phyloP scores from a whole-genome alignment of 345 rosid genomes.

The Brassica rapa region DNA sequence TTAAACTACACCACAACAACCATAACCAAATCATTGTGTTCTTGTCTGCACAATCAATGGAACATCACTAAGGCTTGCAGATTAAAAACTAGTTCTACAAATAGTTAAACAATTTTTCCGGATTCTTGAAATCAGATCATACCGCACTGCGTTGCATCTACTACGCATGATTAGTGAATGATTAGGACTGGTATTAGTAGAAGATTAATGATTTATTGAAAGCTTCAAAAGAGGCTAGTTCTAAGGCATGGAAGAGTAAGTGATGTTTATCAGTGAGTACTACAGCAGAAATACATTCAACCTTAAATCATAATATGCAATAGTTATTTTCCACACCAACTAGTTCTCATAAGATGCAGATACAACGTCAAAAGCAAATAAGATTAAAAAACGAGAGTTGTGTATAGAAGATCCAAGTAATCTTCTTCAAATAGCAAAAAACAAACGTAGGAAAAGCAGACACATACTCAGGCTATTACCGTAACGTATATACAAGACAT shows the following conservation, averaged over 20 bases:
- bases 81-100: too few species aligned
- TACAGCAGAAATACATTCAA: neutral
- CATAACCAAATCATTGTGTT: neutral
- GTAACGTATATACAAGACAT: conserved; percentile 14
- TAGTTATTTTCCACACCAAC: neutral
- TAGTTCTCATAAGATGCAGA: conserved; percentile 20
- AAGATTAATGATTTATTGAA: neutral
- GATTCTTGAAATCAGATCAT: too few species aligned
- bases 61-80: too few species aligned
- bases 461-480: conserved; percentile 20
- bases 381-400: neutral
- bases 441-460: neutral
- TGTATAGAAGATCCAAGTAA: conserved; percentile 14
- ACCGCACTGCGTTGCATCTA: too few species aligned
- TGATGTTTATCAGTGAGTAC: neutral
- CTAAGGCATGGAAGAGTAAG: neutral
- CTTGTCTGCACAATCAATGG: neutral
- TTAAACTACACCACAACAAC: too few species aligned
- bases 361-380: neutral
- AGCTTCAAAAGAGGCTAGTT: neutral
- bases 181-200: neutral
- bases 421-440: neutral
- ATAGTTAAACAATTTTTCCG: too few species aligned
- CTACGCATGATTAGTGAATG: neutral
- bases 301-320: too few species aligned